Evolutionary conservation across 2,329 filamentous ascomycete species (phyloP), one percentile per base, ranked within the genome.

Genomic region (Zymoseptoria crescenta): DNA sequence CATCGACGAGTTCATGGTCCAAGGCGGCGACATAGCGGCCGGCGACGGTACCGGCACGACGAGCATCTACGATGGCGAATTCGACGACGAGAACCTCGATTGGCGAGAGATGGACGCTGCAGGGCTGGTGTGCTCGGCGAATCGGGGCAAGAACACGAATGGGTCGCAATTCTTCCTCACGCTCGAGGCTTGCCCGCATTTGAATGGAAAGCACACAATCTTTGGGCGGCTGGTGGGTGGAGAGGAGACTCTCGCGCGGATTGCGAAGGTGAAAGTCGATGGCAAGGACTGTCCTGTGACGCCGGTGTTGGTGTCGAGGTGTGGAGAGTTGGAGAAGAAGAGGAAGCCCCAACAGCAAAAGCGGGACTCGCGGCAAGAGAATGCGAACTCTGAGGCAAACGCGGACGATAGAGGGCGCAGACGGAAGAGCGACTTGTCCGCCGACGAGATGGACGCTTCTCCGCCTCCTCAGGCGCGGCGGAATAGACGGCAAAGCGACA

Each of bases 111-210:
- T 76, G 63, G 75, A 77, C 63, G 67, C 70, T 19, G 67, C 69
- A 27, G 74, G 74, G 9, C 62, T 77, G 57, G 68, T 77, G 27
- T 76, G 74, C 61, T 75, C 74, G 59, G 75, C 75, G 5, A 77
- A 76, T 56, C 62, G 74, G 49, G 75, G 74, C 7, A 72, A 67
- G 57, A 67, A 72, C 53, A 76, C 74, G 29, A 77, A 77, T 62
- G 74, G 73, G 55, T 74, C 72, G 65, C 74, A 76, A 70, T 76
- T 77, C 68, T 77, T 77, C 70, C 71, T 77, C 55, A 77, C 74
- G 10, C 67, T 77, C 24, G 72, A 72, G 21, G 64, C 70, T 20
- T 74, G 72, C 60, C 65, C 67, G 8, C 75, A 77, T 59, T 63
- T 77, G 58, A 75, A 75, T 56, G 70, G 66, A 20, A 76, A 76